A percentile compares a stretch with the other conserved stretches of the same genome.
Evolutionary conservation across 805 yeast species (phyloP).

Genomic region (Saccharomyces mikatae): DNA sequence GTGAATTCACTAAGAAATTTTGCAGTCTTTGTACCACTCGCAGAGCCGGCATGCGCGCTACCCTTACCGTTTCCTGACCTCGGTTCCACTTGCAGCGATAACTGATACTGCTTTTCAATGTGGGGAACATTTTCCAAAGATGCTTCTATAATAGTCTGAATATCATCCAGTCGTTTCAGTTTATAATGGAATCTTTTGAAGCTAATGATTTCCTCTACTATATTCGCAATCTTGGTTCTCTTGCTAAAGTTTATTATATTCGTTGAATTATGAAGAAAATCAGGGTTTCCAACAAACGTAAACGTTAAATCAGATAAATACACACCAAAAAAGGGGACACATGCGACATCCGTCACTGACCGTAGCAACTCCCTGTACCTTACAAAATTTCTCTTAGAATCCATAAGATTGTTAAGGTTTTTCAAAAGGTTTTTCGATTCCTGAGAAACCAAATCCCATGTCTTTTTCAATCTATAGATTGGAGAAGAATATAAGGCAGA

Average conservation of each 20-base stretch:
- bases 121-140: slow-evolving; percentile 40
- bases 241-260: slow-evolving; percentile 69
- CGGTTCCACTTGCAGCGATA: slow-evolving; percentile 70
- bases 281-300: slow-evolving; percentile 79
- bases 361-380: slow-evolving; percentile 76
- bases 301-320: slow-evolving; percentile 81
- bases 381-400: slow-evolving; percentile 76
- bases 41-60: neutral
- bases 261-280: slow-evolving; percentile 48
- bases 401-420: slow-evolving; percentile 76
- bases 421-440: slow-evolving; percentile 47
- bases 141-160: slow-evolving; percentile 38
- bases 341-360: slow-evolving; percentile 60
- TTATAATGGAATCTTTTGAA: slow-evolving; percentile 60
- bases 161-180: slow-evolving; percentile 54
- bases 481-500: slow-evolving; percentile 85
- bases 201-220: slow-evolving; percentile 62
- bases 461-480: slow-evolving; percentile 70
- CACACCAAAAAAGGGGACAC: slow-evolving; percentile 88
- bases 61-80: slow-evolving; percentile 3
- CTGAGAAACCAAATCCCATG: slow-evolving; percentile 67
- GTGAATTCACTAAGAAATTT: neutral
- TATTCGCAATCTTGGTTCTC: slow-evolving; percentile 59
- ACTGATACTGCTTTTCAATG: slow-evolving; percentile 69
- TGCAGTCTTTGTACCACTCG: neutral